phyloP scores from a whole-genome alignment of 2,329 filamentous ascomycete genomes.

The Colletotrichum paranaense region DNA sequence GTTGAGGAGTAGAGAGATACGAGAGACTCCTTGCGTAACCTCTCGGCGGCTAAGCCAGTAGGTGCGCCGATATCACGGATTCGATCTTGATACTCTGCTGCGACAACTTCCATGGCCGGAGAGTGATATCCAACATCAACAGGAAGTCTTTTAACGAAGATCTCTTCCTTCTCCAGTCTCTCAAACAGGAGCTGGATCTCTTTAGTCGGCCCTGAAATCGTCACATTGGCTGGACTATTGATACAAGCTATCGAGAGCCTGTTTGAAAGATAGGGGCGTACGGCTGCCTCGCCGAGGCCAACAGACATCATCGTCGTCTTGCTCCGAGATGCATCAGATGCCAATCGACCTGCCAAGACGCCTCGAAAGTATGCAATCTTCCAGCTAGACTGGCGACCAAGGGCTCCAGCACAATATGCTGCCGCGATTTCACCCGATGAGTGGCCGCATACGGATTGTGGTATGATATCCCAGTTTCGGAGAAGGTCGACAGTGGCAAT shows the following conservation, averaged over 20 bases:
- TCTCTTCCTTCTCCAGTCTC: conserved; percentile 36
- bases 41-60: neutral
- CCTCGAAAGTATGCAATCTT: conserved; percentile 55
- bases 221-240: conserved; percentile 56
- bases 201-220: conserved; percentile 52
- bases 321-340: neutral
- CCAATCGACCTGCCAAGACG: conserved; percentile 17
- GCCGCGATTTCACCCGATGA: conserved; percentile 60
- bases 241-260: conserved; percentile 53
- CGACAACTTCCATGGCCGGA: conserved; percentile 52
- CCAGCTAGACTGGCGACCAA: conserved; percentile 52
- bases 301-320: conserved; percentile 13
- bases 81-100: conserved; percentile 46
- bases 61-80: neutral
- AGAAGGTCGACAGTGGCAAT: conserved; percentile 54
- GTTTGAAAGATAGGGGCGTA: conserved; percentile 41
- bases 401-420: conserved; percentile 50
- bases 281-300: conserved; percentile 35
- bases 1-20: neutral
- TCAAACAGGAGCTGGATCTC: conserved; percentile 46
- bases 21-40: neutral
- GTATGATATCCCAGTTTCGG: conserved; percentile 44
- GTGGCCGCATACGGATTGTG: conserved; percentile 53
- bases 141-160: conserved; percentile 49
- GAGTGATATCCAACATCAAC: conserved; percentile 58